These are phyloP conservation scores for Paramyrothecium sp. DNA, from an alignment of 2,329 filamentous ascomycete species.

Conservation along the genomic window DNA sequence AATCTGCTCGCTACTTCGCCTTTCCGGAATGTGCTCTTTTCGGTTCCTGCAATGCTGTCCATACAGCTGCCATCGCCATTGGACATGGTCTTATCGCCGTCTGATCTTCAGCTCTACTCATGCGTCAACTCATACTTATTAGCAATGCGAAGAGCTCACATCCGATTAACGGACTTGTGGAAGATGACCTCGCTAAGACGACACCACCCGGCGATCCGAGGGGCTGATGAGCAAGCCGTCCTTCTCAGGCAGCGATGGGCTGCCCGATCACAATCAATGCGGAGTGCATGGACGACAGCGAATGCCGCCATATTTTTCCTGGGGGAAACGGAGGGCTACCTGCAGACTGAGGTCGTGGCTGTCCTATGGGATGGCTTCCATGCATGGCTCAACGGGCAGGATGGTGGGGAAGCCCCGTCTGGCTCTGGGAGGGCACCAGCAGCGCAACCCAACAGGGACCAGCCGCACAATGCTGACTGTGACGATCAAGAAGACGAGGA, in stretches of 20 bases:
- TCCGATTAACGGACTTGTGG: constrained; percentile 84
- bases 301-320: constrained; percentile 87
- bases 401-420: constrained; percentile 36
- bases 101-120: constrained; percentile 78
- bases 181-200: constrained; percentile 76
- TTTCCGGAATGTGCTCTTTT: constrained; percentile 82
- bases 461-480: constrained; percentile 1
- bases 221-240: constrained; percentile 58
- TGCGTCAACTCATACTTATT: constrained; percentile 85
- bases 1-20: constrained; percentile 46
- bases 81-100: constrained; percentile 78
- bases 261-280: constrained; percentile 63
- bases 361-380: constrained; percentile 80
- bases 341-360: constrained; percentile 85
- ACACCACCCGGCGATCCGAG: constrained; percentile 69
- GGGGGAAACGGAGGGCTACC: constrained; percentile 81
- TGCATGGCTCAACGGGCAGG: constrained; percentile 64
- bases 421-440: constrained; percentile 21
- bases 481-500: constrained; percentile 21
- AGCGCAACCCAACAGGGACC: constrained; percentile 5
- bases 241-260: constrained; percentile 64
- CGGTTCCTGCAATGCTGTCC: constrained; percentile 66
- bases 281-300: constrained; percentile 86
- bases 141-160: constrained; percentile 80
- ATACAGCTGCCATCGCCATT: constrained; percentile 76